A percentile compares a stretch with the other conserved stretches of the same genome.
Conservation (phyloP, 2,329 filamentous ascomycete species). For the Nectriaceae sp. region DNA sequence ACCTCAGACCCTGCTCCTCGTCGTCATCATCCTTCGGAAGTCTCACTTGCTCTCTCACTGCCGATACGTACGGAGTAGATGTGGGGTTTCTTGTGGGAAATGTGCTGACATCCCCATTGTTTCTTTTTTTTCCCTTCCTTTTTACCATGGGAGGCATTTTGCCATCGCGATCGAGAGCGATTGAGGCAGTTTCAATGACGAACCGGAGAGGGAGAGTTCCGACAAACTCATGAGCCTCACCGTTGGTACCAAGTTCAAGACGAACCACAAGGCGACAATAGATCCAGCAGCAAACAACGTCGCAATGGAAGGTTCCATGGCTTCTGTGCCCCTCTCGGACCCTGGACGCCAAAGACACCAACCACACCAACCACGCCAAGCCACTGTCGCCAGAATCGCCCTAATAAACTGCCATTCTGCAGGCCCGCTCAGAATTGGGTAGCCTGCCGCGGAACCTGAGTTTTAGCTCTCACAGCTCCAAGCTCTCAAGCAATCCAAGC, state of each 20-base stretch:
- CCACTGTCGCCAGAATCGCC: slow-evolving; percentile 1
- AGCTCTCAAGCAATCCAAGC: background rate
- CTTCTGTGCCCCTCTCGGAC: slow-evolving; percentile 11
- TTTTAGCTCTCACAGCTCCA: background rate
- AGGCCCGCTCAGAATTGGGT: slow-evolving; percentile 3
- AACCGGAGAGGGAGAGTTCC: too few relatives aligned
- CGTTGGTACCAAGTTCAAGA: background rate
- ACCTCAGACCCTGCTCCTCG: too few relatives aligned
- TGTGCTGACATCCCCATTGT: too few relatives aligned
- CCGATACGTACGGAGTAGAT: too few relatives aligned
- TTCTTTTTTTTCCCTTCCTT: too few relatives aligned
- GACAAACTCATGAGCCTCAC: background rate
- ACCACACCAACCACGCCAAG: background rate
- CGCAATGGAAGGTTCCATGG: slow-evolving; percentile 13
- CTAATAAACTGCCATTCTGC: background rate
- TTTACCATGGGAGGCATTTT: too few relatives aligned
- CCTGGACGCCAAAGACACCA: background rate
- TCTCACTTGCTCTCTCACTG: too few relatives aligned
- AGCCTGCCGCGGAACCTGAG: slow-evolving; percentile 1
- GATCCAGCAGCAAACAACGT: background rate
- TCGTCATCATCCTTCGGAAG: too few relatives aligned
- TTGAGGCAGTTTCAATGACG: too few relatives aligned
- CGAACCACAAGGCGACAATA: background rate
- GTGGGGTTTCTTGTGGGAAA: too few relatives aligned
- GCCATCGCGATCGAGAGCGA: too few relatives aligned